Evolutionary conservation across 169 alveolate genomes (phyloP), one percentile per base, ranked within the genome.

Genomic region (Babesia gibsoni): DNA sequence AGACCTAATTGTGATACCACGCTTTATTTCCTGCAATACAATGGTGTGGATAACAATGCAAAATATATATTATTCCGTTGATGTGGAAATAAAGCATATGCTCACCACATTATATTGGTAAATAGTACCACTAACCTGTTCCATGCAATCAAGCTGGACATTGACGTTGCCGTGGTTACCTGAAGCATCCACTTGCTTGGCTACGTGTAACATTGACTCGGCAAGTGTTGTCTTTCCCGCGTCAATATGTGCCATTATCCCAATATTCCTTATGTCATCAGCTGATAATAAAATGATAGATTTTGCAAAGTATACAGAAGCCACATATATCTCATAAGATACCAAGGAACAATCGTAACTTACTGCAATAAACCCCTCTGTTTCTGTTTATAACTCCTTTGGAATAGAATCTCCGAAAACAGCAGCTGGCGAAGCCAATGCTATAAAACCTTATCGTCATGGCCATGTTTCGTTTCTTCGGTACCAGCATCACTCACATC

Each of bases 171-270:
- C 25, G 12, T 14, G 29, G n/a, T 0, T 48, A 22, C 27, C 16
- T 3, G 5, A 30, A 7, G 22, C 5, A n/a, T 37, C 22, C 8
- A 3, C 14, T 54, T 54, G 23, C 20, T 14, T 27, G 16, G 98
- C 92, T 57, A 90, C 91, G 53, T 67, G 91, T 35, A 95, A 82
- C 91, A 95, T 91, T 65, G 98, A 77, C 82, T 96, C 99, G 3
- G 99, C 95, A 22, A 96, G 90, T 22, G 98, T 95, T 20, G 99
- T 95, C 84, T 96, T 96, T 3, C 99, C 99, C 9, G 98, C 98
- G 80, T 96, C 99, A 33, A 96, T 95, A 73, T 96, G 99, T 25
- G 99, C 99, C 73, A 96, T 91, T 49, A 96, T 94, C 22, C 98
- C 98, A 41, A 95, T 87, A 41, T 61, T 61, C 52, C 72, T 61